Percentiles rank a stretch among this genome's conserved stretches.
phyloP scores from a whole-genome alignment of 2,329 filamentous ascomycete species.

The Falciphora oryzae region DNA sequence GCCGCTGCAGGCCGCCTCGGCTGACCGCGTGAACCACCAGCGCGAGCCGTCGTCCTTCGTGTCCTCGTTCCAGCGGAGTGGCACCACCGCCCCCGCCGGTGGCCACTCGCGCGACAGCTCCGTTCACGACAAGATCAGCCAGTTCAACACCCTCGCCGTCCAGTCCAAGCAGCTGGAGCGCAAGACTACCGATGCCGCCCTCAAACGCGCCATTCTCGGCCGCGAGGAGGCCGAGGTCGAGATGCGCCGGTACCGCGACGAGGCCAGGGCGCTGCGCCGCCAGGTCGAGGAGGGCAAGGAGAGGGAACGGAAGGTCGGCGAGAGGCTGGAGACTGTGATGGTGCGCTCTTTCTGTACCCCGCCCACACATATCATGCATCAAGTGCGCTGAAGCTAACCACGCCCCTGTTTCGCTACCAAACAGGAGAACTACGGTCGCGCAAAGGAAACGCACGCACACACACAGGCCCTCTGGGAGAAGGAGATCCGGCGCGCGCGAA shows the following conservation, averaged over 20 bases:
- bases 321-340: conserved; percentile 64
- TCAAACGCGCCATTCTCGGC: conserved; percentile 61
- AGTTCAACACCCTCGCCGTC: conserved; percentile 63
- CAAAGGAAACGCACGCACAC: conserved; percentile 63
- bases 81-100: conserved; percentile 24
- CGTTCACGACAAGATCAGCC: conserved; percentile 62
- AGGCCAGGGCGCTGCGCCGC: conserved; percentile 47
- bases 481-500: conserved; percentile 62
- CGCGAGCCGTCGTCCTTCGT: conserved; percentile 29
- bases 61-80: conserved; percentile 24
- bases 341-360: conserved; percentile 36
- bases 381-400: conserved; percentile 10
- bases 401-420: conserved; percentile 10
- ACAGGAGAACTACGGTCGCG: conserved; percentile 64
- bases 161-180: conserved; percentile 57
- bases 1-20: conserved; percentile 56
- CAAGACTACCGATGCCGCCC: conserved; percentile 58
- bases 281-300: conserved; percentile 61
- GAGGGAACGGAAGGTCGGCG: conserved; percentile 59
- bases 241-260: conserved; percentile 56
- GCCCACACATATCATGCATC: neutral
- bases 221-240: conserved; percentile 69
- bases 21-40: conserved; percentile 55
- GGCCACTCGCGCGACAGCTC: conserved; percentile 50
- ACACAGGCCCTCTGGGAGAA: conserved; percentile 67